Conservation (phyloP, 2,329 filamentous ascomycete species). For the Talaromyces sp. region DNA sequence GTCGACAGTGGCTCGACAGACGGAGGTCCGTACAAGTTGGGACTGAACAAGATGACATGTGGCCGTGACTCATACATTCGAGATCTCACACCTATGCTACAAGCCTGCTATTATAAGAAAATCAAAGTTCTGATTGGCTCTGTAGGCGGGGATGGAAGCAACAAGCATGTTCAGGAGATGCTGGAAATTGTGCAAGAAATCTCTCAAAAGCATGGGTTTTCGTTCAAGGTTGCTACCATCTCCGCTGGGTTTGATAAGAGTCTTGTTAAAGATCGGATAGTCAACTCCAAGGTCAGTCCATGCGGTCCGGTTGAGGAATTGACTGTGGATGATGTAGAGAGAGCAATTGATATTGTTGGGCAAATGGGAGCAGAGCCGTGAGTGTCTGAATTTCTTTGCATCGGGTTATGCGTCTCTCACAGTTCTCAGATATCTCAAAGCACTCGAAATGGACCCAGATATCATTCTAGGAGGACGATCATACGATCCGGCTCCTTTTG, state of each 20-base stretch:
- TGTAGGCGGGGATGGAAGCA: conserved; percentile 46
- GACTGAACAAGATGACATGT: conserved; percentile 34
- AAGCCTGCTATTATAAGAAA: conserved; percentile 28
- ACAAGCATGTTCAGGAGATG: conserved; percentile 42
- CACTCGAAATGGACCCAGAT: conserved; percentile 38
- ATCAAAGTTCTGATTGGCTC: conserved; percentile 43
- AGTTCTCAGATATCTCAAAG: conserved; percentile 23
- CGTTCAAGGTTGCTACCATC: conserved; percentile 30
- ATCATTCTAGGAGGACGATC: conserved; percentile 46
- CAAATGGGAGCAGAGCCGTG: conserved; percentile 47
- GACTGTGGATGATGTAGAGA: conserved; percentile 35
- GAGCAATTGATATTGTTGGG: conserved; percentile 36
- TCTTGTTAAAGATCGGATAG: conserved; percentile 26
- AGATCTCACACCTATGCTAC: conserved; percentile 41
- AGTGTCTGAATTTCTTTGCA: background rate
- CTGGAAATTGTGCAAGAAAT: conserved; percentile 38
- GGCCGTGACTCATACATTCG: conserved; percentile 38
- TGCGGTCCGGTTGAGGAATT: conserved; percentile 41
- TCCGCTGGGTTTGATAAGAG: conserved; percentile 38
- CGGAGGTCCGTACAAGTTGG: conserved; percentile 26
- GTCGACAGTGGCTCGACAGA: conserved; percentile 31
- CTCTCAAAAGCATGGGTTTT: conserved; percentile 22
- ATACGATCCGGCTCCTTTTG: conserved; percentile 41
- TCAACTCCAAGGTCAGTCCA: conserved; percentile 32
- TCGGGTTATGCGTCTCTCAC: background rate